Conservation (phyloP, 768 basidiomycete genomes). For the Lentinula guzmanii region DNA sequence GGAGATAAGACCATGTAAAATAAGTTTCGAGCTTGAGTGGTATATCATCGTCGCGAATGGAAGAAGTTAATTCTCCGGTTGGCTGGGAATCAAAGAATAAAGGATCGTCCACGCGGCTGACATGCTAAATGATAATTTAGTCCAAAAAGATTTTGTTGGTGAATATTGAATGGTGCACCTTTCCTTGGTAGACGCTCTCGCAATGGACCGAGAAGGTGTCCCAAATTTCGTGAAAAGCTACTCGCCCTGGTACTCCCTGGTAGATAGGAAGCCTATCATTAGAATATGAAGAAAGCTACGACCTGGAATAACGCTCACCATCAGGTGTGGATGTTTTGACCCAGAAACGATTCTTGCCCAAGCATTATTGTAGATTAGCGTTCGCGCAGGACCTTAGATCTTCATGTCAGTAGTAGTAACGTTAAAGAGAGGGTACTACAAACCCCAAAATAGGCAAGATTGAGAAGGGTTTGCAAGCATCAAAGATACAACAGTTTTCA, state of each 20-base stretch:
- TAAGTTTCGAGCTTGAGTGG: not conserved
- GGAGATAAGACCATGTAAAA: slow-evolving; percentile 7
- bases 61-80: not conserved
- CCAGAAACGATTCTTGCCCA: not conserved
- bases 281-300: not conserved
- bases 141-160: not conserved
- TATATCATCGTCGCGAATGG: not conserved
- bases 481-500: not conserved
- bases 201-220: slow-evolving; percentile 5
- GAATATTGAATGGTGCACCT: not conserved
- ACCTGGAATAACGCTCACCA: not conserved
- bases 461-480: slow-evolving; percentile 1
- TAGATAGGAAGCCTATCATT: not conserved
- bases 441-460: not conserved
- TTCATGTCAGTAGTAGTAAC: not conserved
- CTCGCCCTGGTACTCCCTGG: slow-evolving; percentile 1
- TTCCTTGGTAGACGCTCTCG: slow-evolving; percentile 1
- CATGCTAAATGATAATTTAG: not conserved
- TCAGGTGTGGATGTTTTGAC: not conserved
- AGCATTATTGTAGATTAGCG: slow-evolving; percentile 2
- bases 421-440: not conserved
- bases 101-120: slow-evolving; percentile 3
- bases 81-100: slow-evolving; percentile 4
- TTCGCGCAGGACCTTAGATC: not conserved
- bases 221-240: slow-evolving; percentile 9